phyloP scores from a whole-genome alignment of 352 stramenopile genomes.

The Phytophthora pisi region DNA sequence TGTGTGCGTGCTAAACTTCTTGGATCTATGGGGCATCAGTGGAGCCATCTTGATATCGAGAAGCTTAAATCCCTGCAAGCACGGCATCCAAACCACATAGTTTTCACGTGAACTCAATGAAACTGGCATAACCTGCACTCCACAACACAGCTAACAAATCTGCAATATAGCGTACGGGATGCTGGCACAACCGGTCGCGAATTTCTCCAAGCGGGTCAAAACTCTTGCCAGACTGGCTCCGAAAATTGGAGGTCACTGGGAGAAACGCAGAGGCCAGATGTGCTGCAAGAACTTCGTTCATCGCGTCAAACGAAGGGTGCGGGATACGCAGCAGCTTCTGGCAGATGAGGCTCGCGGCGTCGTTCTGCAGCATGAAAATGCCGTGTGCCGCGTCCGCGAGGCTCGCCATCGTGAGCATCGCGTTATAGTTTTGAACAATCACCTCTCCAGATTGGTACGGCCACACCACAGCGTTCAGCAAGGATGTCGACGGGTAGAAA shows the following conservation, averaged over 20 bases:
- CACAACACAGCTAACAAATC: neutral
- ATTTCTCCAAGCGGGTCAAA: slow-evolving; percentile 48
- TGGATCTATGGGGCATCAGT: slow-evolving; percentile 69
- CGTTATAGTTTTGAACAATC: slow-evolving; percentile 92
- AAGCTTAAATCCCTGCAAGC: slow-evolving; percentile 64
- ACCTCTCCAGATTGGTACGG: slow-evolving; percentile 85
- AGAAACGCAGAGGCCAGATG: slow-evolving; percentile 67
- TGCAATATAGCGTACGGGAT: slow-evolving; percentile 45
- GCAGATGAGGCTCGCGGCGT: slow-evolving; percentile 62
- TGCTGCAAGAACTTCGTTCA: slow-evolving; percentile 68
- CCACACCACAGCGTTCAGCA: slow-evolving; percentile 85
- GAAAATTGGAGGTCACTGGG: slow-evolving; percentile 21
- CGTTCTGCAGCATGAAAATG: slow-evolving; percentile 80
- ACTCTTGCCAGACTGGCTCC: slow-evolving; percentile 3
- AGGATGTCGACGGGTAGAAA: slow-evolving; percentile 52
- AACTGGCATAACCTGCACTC: neutral
- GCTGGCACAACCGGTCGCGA: slow-evolving; percentile 53
- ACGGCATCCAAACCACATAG: neutral
- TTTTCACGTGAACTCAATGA: neutral
- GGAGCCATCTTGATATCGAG: slow-evolving; percentile 75
- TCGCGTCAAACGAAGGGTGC: slow-evolving; percentile 62
- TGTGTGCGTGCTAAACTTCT: slow-evolving; percentile 76
- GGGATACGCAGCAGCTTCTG: slow-evolving; percentile 56
- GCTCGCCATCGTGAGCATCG: slow-evolving; percentile 85
- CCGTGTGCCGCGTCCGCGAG: slow-evolving; percentile 64